Evolutionary conservation across 441 rosid genomes (phyloP).

Genomic region (Bocquillonia castaneifolia): DNA sequence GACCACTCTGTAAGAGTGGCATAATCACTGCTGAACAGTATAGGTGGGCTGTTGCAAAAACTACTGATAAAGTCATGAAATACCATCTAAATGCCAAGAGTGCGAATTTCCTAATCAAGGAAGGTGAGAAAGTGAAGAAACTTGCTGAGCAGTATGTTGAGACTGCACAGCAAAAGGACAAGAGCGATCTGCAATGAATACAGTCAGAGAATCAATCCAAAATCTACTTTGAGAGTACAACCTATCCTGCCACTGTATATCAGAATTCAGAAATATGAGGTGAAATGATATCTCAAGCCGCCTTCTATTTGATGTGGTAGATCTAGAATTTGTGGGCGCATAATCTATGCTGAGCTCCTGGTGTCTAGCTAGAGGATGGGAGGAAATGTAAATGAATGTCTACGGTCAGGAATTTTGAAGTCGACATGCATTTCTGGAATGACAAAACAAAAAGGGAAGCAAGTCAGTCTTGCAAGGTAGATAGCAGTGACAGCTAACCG

Average conservation of each 20-base stretch:
- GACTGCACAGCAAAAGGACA: conserved; percentile 63
- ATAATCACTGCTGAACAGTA: conserved; percentile 78
- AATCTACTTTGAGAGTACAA: background rate
- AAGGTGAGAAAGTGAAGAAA: conserved; percentile 96
- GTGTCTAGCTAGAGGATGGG: background rate
- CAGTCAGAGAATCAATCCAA: background rate
- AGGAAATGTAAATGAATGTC: background rate
- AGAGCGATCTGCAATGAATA: conserved; percentile 24
- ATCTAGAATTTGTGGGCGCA: background rate
- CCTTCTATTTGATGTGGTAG: no score
- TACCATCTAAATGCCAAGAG: conserved; percentile 76
- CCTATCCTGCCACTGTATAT: background rate
- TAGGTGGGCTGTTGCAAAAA: conserved; percentile 89
- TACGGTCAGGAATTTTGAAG: no score
- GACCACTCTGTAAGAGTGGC: conserved; percentile 91
- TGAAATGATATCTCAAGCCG: background rate
- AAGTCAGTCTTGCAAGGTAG: background rate
- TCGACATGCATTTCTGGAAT: background rate
- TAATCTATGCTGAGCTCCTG: background rate
- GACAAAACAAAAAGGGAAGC: background rate
- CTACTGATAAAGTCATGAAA: conserved; percentile 89
- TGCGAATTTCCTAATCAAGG: conserved; percentile 87
- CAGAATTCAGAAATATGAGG: background rate
- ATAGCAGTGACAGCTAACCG: background rate
- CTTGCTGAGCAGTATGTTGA: conserved; percentile 95